phyloP scores from a whole-genome alignment of 1,284 basidiomycete species.

The Pholiota adiposa region DNA sequence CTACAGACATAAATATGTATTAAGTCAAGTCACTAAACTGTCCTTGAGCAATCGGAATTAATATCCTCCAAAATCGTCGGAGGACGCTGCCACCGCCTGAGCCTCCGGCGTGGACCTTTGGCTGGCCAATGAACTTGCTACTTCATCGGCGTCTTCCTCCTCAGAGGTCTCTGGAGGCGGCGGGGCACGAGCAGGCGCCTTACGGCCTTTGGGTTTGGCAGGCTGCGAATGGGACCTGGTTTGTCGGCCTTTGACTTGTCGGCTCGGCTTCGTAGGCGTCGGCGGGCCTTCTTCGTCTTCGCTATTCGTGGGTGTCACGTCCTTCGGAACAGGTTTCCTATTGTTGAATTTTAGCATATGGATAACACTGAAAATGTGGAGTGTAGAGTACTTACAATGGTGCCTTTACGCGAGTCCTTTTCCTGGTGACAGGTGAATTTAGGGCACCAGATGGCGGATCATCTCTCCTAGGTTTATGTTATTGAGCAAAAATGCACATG shows the following conservation, averaged over 20 bases:
- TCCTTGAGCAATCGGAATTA: conserved; percentile 16
- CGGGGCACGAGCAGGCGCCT: neutral
- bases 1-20: conserved; percentile 3
- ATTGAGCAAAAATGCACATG: neutral
- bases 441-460: conserved; percentile 24
- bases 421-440: conserved; percentile 28
- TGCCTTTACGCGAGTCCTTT: conserved; percentile 28
- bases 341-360: neutral
- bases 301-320: conserved; percentile 12
- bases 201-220: conserved; percentile 11
- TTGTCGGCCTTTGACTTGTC: conserved; percentile 5
- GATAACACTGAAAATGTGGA: neutral
- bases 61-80: conserved; percentile 30
- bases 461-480: conserved; percentile 18
- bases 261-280: conserved; percentile 18
- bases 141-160: conserved; percentile 31
- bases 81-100: conserved; percentile 13
- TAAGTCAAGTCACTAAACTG: neutral
- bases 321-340: conserved; percentile 15
- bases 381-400: conserved; percentile 18
- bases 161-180: conserved; percentile 21
- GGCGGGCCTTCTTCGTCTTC: conserved; percentile 18
- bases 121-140: conserved; percentile 19
- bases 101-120: conserved; percentile 12
- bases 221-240: conserved; percentile 6